A percentile compares a stretch with the other conserved stretches of the same genome.
Conservation (phyloP, 2,329 filamentous ascomycete species). For the Colletotrichum navitas region DNA sequence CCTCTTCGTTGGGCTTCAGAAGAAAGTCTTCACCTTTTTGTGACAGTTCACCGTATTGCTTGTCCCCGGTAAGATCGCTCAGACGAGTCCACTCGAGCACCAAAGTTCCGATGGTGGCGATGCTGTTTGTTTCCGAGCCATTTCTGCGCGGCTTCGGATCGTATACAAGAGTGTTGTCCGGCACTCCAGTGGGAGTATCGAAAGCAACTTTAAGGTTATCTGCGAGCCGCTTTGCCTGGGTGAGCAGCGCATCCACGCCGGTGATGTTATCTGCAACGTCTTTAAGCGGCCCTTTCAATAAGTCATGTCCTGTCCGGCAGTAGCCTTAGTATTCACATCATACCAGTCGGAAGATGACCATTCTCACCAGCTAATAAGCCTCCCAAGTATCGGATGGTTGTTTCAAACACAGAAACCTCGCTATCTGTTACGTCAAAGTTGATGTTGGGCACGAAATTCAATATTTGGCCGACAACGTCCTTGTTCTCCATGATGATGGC, state of each 20-base stretch:
- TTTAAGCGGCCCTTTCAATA: constrained; percentile 76
- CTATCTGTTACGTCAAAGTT: constrained; percentile 74
- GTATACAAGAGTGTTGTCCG: constrained; percentile 76
- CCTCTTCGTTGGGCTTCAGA: constrained; percentile 74
- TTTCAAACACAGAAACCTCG: constrained; percentile 85
- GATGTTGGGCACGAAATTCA: constrained; percentile 77
- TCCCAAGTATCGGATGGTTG: constrained; percentile 88
- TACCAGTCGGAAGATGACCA: background rate
- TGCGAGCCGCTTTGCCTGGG: constrained; percentile 76
- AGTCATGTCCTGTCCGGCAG: constrained; percentile 70
- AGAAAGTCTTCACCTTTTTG: constrained; percentile 79
- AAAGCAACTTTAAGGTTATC: constrained; percentile 83
- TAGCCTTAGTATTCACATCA: background rate
- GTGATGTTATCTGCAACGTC: constrained; percentile 58
- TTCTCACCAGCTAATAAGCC: constrained; percentile 78
- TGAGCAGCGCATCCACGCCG: constrained; percentile 70
- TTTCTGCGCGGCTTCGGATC: constrained; percentile 62
- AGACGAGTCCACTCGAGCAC: constrained; percentile 88
- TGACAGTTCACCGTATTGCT: constrained; percentile 73
- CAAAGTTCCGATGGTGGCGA: constrained; percentile 83
- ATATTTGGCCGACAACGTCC: constrained; percentile 76
- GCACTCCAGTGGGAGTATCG: constrained; percentile 80
- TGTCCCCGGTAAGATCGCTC: constrained; percentile 78
- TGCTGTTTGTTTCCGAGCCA: constrained; percentile 70
- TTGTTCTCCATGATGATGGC: constrained; percentile 81